Evolutionary conservation across 2,329 filamentous ascomycete species (phyloP).

Genomic region (Ophiocordyceps australis): DNA sequence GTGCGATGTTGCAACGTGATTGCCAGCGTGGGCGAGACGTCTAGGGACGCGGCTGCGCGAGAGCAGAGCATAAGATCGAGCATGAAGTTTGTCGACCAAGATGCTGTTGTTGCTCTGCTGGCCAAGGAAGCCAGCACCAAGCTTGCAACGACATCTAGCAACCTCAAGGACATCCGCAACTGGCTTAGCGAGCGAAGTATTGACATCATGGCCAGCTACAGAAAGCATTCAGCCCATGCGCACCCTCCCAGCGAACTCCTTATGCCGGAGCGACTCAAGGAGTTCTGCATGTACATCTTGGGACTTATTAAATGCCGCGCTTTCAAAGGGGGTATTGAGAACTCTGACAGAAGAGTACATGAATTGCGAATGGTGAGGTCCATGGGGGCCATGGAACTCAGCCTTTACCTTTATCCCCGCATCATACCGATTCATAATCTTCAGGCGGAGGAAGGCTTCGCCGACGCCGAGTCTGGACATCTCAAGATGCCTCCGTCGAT

Average conservation of each 20-base stretch:
- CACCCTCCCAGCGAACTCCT: conserved; percentile 88
- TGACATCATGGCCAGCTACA: conserved; percentile 78
- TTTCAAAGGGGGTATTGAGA: conserved; percentile 84
- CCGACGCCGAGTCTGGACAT: conserved; percentile 72
- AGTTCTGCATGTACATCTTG: conserved; percentile 92
- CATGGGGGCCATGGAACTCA: conserved; percentile 73
- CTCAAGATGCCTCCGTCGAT: conserved; percentile 66
- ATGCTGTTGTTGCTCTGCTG: conserved; percentile 74
- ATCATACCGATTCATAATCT: conserved; percentile 89
- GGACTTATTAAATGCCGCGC: conserved; percentile 78
- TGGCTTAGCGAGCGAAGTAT: conserved; percentile 80
- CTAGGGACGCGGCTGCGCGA: conserved; percentile 17
- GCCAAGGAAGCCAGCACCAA: conserved; percentile 90
- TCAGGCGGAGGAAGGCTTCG: conserved; percentile 72
- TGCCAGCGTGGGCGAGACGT: conserved; percentile 66
- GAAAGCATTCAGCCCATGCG: conserved; percentile 74
- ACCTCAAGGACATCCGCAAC: conserved; percentile 70
- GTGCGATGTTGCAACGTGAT: conserved; percentile 90
- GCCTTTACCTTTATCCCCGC: conserved; percentile 84
- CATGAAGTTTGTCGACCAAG: conserved; percentile 91
- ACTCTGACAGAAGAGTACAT: conserved; percentile 76
- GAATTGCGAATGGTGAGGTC: conserved; percentile 80
- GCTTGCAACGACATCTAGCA: conserved; percentile 48
- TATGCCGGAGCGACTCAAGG: conserved; percentile 87
- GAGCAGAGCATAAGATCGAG: conserved; percentile 50